phyloP scores from a whole-genome alignment of 169 alveolate species.

The Amoebophrya sp. region DNA sequence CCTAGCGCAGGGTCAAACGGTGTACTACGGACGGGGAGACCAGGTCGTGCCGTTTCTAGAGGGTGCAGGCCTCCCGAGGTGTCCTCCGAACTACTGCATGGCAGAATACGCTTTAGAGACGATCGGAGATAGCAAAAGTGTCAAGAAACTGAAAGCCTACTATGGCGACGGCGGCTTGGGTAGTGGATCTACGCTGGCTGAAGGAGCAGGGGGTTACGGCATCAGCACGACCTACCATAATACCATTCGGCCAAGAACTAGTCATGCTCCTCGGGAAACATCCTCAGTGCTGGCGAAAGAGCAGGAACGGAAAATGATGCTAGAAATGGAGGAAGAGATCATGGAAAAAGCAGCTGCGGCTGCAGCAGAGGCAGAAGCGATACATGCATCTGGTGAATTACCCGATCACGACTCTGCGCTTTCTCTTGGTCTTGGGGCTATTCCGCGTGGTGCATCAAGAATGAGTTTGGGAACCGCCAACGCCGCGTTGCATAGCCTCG shows the following conservation, averaged over 20 bases:
- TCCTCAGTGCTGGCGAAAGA: background rate
- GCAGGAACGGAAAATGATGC: too few species aligned
- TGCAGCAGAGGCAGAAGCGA: too few species aligned
- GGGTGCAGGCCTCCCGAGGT: background rate
- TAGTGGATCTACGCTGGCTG: too few species aligned
- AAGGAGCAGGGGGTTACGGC: too few species aligned
- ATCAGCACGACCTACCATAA: too few species aligned
- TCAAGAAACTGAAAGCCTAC: background rate
- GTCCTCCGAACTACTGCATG: background rate
- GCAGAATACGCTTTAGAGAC: background rate
- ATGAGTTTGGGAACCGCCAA: too few species aligned
- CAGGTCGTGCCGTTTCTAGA: background rate
- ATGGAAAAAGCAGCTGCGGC: too few species aligned
- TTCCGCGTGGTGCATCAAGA: background rate
- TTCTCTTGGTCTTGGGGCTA: background rate
- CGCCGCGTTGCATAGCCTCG: too few species aligned
- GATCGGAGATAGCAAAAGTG: background rate
- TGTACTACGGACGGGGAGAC: background rate
- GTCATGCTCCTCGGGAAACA: too few species aligned
- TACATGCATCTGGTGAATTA: background rate
- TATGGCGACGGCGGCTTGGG: too few species aligned
- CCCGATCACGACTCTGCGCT: background rate
- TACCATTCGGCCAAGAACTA: too few species aligned
- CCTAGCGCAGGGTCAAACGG: background rate
- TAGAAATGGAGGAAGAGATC: too few species aligned